Evolutionary conservation across 208 protist genomes (phyloP), one percentile per base, ranked within the genome.

Genomic region (Trypanosoma conorhini): DNA sequence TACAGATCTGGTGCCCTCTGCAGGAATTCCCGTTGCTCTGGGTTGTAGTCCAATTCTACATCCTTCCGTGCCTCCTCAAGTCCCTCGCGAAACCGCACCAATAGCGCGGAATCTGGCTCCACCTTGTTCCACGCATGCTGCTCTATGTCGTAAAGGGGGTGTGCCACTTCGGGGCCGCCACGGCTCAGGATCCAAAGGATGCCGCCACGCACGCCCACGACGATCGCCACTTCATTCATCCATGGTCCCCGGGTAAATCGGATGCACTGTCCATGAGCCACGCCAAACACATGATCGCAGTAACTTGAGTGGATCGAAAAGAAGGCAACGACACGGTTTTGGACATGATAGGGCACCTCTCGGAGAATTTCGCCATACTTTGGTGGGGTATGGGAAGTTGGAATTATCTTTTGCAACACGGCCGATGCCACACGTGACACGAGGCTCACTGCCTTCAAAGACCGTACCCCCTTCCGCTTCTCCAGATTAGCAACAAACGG

Each of bases 1-100:
- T 89, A 96, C 28, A 96, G 64, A 73, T 96, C 91, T 3, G 91
- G 91, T 46, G 91, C 86, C 57, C 85, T 69, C 54, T 96, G 91
- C 28, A 96, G 58, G 72, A 96, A 96, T 17, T 74, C 77, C 22
- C 62, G 81, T 66, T 93, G 86, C 59, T 86, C 82, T 4, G 68
- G 54, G 13, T 80, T 80, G 70, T 89, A 93, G 26, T 85, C 67
- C 12, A 86, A 80, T 22, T 69, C 44, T 0, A 65, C 86, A 58
- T 85, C 81, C 19, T 60, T 15, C 28, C 51, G 48, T 33, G 72
- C 72, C 30, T 46, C 72, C 31, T 52, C 72, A 19, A 77, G 24
- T 54, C 72, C 72, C 33, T 70, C 76, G 7, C 67, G 52, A 13
- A 85, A 75, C 21, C 71, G 61, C 33, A 35, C 4, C 26, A 77